Conservation (phyloP, 805 yeast genomes). For the Kodamaea neixiangensis region DNA sequence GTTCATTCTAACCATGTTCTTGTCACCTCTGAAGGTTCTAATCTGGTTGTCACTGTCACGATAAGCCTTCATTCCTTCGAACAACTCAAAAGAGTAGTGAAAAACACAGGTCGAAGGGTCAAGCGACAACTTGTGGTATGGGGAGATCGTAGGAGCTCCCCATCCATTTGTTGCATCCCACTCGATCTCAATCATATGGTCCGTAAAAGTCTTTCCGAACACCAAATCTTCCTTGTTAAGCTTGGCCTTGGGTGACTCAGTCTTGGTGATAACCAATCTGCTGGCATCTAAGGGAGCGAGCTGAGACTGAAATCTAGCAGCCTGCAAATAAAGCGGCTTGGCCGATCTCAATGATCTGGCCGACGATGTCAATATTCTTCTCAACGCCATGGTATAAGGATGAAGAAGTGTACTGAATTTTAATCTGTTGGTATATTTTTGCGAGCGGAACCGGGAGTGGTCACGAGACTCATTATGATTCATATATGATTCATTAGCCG, state of each 20-base stretch:
- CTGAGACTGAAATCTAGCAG: constrained; percentile 9
- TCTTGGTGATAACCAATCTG: constrained; percentile 37
- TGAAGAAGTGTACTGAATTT: neutral
- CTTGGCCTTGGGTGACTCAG: constrained; percentile 37
- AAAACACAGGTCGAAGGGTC: constrained; percentile 91
- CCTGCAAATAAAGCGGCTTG: neutral
- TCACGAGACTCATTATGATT: neutral
- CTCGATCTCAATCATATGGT: constrained; percentile 84
- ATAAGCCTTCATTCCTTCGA: constrained; percentile 96
- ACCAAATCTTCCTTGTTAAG: constrained; percentile 42
- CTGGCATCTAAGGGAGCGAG: constrained; percentile 39
- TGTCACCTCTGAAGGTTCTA: constrained; percentile 87
- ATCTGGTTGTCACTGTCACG: constrained; percentile 49
- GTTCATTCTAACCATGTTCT: constrained; percentile 91
- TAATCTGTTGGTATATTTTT: neutral
- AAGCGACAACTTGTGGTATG: constrained; percentile 71
- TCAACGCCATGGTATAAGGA: constrained; percentile 9
- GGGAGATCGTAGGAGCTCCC: constrained; percentile 85
- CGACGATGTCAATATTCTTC: constrained; percentile 5
- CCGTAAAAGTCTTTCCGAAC: constrained; percentile 63
- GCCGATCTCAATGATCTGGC: constrained; percentile 4
- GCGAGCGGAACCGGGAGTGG: constrained; percentile 8
- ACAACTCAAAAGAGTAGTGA: constrained; percentile 93
- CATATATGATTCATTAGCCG: neutral
- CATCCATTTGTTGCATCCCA: constrained; percentile 82